Evolutionary conservation across 495 filamentous ascomycete genomes (phyloP).

Genomic region (Talaromyces wortmannii): DNA sequence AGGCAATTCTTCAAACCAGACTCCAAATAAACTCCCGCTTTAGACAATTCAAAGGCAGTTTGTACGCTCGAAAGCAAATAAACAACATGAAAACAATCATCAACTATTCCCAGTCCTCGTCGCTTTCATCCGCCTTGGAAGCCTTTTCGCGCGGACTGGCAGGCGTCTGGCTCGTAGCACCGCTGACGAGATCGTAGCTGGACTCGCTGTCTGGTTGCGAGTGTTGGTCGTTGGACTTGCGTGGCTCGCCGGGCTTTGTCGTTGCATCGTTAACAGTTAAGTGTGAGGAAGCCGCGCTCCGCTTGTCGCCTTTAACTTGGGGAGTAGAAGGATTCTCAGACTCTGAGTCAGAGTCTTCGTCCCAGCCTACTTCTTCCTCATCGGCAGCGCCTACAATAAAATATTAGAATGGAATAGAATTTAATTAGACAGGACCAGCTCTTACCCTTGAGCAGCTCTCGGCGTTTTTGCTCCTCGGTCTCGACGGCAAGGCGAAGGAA

Average conservation of each 20-base stretch:
- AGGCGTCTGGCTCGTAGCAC: slow-evolving; percentile 70
- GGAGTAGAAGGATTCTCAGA: slow-evolving; percentile 46
- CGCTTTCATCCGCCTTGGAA: slow-evolving; percentile 50
- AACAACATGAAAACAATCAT: not conserved
- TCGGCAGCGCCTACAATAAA: slow-evolving; percentile 43
- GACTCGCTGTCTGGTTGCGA: slow-evolving; percentile 83
- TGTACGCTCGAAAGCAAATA: not conserved
- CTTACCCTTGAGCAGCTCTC: slow-evolving; percentile 87
- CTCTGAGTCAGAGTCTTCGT: slow-evolving; percentile 69
- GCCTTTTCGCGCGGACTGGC: slow-evolving; percentile 65
- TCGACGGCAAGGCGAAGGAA: slow-evolving; percentile 92
- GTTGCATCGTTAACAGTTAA: slow-evolving; percentile 15
- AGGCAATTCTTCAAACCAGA: not conserved
- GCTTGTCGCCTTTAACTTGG: slow-evolving; percentile 23
- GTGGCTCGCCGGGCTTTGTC: slow-evolving; percentile 56
- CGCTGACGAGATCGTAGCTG: slow-evolving; percentile 90
- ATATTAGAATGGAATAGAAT: not conserved
- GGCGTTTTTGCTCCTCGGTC: slow-evolving; percentile 85
- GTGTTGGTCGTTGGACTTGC: slow-evolving; percentile 80
- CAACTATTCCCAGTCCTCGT: slow-evolving; percentile 79
- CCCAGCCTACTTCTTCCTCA: slow-evolving; percentile 78
- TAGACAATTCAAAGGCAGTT: not conserved
- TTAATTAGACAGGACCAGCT: not conserved
- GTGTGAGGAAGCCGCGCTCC: slow-evolving; percentile 17
- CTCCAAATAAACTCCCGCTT: slow-evolving; percentile 1